A percentile compares a stretch with the other conserved stretches of the same genome.
These are phyloP conservation scores for Daldinia sp. DNA, from an alignment of 2,329 filamentous ascomycete genomes.

Conservation along the genomic window DNA sequence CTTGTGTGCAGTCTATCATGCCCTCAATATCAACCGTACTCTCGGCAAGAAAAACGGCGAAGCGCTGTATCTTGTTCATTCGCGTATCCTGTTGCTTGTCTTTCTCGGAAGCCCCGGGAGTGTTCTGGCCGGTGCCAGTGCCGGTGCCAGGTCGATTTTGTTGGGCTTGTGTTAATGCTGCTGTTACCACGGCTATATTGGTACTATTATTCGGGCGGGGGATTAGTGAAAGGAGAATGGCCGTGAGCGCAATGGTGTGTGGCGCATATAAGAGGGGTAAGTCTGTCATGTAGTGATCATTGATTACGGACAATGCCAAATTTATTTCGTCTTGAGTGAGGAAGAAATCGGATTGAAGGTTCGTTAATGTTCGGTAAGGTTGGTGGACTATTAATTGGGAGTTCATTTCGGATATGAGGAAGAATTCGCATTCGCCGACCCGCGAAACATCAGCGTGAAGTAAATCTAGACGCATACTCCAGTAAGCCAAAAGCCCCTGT, in stretches of 20 bases:
- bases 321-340: slow-evolving; percentile 82
- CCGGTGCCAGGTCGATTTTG: slow-evolving; percentile 36
- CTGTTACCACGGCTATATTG: slow-evolving; percentile 63
- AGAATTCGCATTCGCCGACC: slow-evolving; percentile 94
- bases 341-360: slow-evolving; percentile 75
- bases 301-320: slow-evolving; percentile 85
- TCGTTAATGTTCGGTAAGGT: slow-evolving; percentile 84
- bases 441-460: slow-evolving; percentile 79
- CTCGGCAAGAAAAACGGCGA: slow-evolving; percentile 84
- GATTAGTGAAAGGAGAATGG: slow-evolving; percentile 85
- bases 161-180: slow-evolving; percentile 63
- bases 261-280: slow-evolving; percentile 87
- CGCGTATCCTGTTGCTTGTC: slow-evolving; percentile 66
- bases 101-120: slow-evolving; percentile 51
- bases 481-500: slow-evolving; percentile 28
- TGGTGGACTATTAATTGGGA: slow-evolving; percentile 92
- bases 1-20: slow-evolving; percentile 90
- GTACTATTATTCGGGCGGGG: slow-evolving; percentile 70
- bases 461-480: slow-evolving; percentile 64
- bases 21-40: slow-evolving; percentile 86
- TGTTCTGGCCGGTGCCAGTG: slow-evolving; percentile 43
- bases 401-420: slow-evolving; percentile 89
- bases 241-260: slow-evolving; percentile 89
- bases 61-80: slow-evolving; percentile 73
- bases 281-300: slow-evolving; percentile 93